A percentile compares a stretch with the other conserved stretches of the same genome.
phyloP scores from a whole-genome alignment of 768 basidiomycete species.

The Dioszegia crocea region DNA sequence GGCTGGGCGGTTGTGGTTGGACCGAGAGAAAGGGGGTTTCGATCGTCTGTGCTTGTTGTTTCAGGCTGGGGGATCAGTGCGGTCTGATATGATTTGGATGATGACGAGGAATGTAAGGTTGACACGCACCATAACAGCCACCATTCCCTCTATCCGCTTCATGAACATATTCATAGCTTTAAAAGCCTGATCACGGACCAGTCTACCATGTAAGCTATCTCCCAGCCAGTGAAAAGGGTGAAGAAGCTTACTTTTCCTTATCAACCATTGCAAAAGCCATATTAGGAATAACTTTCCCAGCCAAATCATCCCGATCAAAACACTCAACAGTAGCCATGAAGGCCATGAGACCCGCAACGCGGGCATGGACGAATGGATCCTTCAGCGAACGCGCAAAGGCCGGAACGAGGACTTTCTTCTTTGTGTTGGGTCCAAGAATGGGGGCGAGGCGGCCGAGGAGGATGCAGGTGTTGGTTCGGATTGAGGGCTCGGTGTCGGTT shows the following conservation, averaged over 20 bases:
- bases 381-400: constrained; percentile 86
- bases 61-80: constrained; percentile 58
- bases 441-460: constrained; percentile 87
- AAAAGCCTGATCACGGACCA: constrained; percentile 94
- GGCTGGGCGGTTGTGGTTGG: constrained; percentile 45
- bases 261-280: constrained; percentile 77
- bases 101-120: background rate
- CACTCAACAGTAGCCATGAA: constrained; percentile 91
- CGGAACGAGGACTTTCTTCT: constrained; percentile 92
- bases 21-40: constrained; percentile 27
- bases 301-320: constrained; percentile 82
- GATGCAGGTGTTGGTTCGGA: constrained; percentile 95
- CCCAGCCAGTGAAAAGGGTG: background rate
- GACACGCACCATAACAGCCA: constrained; percentile 68
- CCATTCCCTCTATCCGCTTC: constrained; percentile 73
- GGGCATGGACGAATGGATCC: constrained; percentile 84
- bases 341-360: constrained; percentile 91
- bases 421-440: constrained; percentile 76
- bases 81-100: too few relatives aligned
- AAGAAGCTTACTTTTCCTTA: constrained; percentile 73
- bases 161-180: constrained; percentile 85
- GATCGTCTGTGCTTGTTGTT: constrained; percentile 51
- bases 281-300: constrained; percentile 80
- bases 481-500: constrained; percentile 85
- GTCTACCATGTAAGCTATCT: constrained; percentile 53